These are phyloP conservation scores for Rossbeevera mucosa DNA, from an alignment of 768 basidiomycete species.

Conservation along the genomic window DNA sequence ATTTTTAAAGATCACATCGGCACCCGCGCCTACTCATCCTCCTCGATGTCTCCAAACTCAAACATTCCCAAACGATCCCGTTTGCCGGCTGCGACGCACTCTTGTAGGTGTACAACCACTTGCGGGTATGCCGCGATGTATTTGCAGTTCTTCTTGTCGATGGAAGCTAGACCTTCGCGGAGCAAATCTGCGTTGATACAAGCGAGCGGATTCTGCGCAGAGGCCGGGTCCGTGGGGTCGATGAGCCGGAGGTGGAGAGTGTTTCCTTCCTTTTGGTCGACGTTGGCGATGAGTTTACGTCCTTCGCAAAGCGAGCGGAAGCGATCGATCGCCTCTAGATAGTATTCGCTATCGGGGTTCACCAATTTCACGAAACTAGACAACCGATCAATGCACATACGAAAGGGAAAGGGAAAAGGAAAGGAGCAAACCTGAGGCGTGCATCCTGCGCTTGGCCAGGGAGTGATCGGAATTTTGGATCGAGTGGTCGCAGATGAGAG, in stretches of 20 bases:
- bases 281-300: slow-evolving; percentile 94
- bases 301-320: slow-evolving; percentile 86
- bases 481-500: slow-evolving; percentile 81
- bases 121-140: slow-evolving; percentile 70
- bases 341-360: slow-evolving; percentile 80
- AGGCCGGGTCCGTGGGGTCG: slow-evolving; percentile 73
- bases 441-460: slow-evolving; percentile 95
- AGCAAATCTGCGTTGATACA: slow-evolving; percentile 89
- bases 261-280: slow-evolving; percentile 79
- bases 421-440: slow-evolving; percentile 62
- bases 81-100: slow-evolving; percentile 61
- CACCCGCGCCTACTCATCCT: slow-evolving; percentile 50
- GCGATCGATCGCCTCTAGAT: slow-evolving; percentile 75
- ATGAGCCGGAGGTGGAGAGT: slow-evolving; percentile 87
- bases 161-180: slow-evolving; percentile 77
- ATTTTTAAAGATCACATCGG: slow-evolving; percentile 14
- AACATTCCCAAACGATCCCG: slow-evolving; percentile 77
- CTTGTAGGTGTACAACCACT: slow-evolving; percentile 60
- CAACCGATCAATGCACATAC: slow-evolving; percentile 2
- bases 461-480: slow-evolving; percentile 82
- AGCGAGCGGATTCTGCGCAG: slow-evolving; percentile 61
- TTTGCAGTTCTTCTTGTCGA: slow-evolving; percentile 74
- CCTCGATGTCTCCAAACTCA: slow-evolving; percentile 88
- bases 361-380: slow-evolving; percentile 82
- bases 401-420: not conserved